phyloP scores from a whole-genome alignment of 139 green algal genomes.

The Chlorella sorokiniana region DNA sequence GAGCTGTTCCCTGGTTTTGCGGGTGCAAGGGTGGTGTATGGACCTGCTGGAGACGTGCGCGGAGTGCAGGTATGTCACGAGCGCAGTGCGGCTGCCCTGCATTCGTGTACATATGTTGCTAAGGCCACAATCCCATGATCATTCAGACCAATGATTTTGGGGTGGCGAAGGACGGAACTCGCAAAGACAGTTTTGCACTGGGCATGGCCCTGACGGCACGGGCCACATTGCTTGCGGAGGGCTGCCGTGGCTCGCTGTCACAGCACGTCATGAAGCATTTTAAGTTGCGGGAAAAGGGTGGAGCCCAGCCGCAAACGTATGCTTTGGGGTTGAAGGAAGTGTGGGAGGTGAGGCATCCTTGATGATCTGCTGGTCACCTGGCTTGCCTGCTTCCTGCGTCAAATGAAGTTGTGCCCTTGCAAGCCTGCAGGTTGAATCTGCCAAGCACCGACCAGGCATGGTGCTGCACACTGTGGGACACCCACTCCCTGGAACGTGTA shows the following conservation, averaged over 20 bases:
- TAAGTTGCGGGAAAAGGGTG: conserved; percentile 63
- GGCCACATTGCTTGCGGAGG: conserved; percentile 91
- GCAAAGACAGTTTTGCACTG: conserved; percentile 62
- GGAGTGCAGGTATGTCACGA: conserved; percentile 14
- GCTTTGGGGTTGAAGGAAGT: conserved; percentile 96
- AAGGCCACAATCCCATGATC: too few relatives aligned
- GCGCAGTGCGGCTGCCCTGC: too few relatives aligned
- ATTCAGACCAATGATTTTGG: conserved; percentile 79
- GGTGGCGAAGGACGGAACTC: conserved; percentile 70
- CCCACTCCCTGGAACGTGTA: conserved; percentile 78
- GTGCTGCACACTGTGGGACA: conserved; percentile 89
- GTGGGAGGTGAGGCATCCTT: conserved; percentile 63
- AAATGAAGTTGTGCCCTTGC: neutral
- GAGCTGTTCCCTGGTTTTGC: conserved; percentile 92
- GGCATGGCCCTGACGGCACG: conserved; percentile 81
- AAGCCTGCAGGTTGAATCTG: conserved; percentile 7
- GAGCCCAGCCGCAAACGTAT: conserved; percentile 83
- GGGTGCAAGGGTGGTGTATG: conserved; percentile 51
- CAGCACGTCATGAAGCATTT: conserved; percentile 79
- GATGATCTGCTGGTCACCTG: neutral
- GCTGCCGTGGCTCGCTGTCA: conserved; percentile 86
- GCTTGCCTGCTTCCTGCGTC: too few relatives aligned
- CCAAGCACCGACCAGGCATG: conserved; percentile 71
- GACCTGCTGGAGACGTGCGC: neutral
- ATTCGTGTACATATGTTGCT: too few relatives aligned